Base-by-base conservation (phyloP, 306 rosid genomes). In the Rubus parviflorus region DNA sequence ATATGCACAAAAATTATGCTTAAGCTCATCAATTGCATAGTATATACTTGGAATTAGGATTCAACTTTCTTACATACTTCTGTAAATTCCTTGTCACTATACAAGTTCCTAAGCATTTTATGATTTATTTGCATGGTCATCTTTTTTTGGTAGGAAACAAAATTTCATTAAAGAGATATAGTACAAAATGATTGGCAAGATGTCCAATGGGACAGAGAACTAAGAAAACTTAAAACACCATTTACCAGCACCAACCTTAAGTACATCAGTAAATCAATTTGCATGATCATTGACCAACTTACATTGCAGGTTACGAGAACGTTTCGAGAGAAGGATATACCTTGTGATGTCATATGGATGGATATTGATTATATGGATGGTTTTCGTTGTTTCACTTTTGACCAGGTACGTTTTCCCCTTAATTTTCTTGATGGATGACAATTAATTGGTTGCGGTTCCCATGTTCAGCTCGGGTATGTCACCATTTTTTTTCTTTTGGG, bases 321-420 rank as follows among this genome's bases (percentile, higher is more conserved):
- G 65, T 92, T 94, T 51, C 86, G 97, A 58, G 77, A 90, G 81
- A 94, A 92, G 74, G 56, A 75, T 80, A 86, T 94, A 74, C 97
- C 97, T 47, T 94, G 98, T 77, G 98, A 94, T 66, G 97, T 90
- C 70, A 72, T 94, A 83, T 94, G 98, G 98, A 92, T 94, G 96
- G 98, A 92, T 72, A 92, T 90, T 4, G 93, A 90, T 87, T 94
- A 92, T 90, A 94, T 94, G 98, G 97, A 94, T 83, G 94, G 93
- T 54, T 92, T 92, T 86, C 94, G 97, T 54, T 90, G 96, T 86
- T 94, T 90, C 83, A 94, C 97, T 86, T 92, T 90, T 69, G 92
- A 94, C 86, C 83, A 87, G 93, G 98, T 78, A 85, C 67, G 83
- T 60, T 67, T 72, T 76, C 57, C 23, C 52, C 43, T 76, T 30